Conservation (phyloP, 305 asterid genomes). For the Fraxinus floribunda region DNA sequence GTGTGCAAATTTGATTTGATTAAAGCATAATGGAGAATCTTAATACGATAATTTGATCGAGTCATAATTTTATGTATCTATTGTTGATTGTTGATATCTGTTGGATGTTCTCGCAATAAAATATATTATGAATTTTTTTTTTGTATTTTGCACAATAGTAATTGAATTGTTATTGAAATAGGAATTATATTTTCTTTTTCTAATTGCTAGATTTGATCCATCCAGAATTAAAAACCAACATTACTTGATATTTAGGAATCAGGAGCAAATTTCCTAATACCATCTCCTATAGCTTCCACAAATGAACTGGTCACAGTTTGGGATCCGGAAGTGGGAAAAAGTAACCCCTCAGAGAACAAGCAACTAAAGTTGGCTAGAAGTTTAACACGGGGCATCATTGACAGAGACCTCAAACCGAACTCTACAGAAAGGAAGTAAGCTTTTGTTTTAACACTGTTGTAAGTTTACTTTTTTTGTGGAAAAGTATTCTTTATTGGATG, state of each 20-base stretch:
- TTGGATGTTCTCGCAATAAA: neutral
- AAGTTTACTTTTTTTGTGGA: neutral
- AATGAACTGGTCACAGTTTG: constrained; percentile 91
- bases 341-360: constrained; percentile 97
- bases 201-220: constrained; percentile 7
- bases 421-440: constrained; percentile 81
- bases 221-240: constrained; percentile 12
- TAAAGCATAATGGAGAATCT: neutral
- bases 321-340: constrained; percentile 96
- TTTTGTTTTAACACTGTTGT: constrained; percentile 4
- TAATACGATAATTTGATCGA: neutral
- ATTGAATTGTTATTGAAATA: neutral
- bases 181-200: neutral
- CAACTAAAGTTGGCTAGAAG: constrained; percentile 96
- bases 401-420: constrained; percentile 96
- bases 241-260: constrained; percentile 61
- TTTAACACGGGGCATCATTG: constrained; percentile 95
- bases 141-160: neutral
- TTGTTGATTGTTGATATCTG: neutral
- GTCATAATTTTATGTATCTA: neutral
- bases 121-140: neutral
- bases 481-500: neutral
- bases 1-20: neutral
- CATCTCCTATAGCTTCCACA: constrained; percentile 89
- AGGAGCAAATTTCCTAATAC: constrained; percentile 89